These are phyloP conservation scores for Oxyria digyna DNA, from an alignment of 148 eudicot species.

Conservation along the genomic window DNA sequence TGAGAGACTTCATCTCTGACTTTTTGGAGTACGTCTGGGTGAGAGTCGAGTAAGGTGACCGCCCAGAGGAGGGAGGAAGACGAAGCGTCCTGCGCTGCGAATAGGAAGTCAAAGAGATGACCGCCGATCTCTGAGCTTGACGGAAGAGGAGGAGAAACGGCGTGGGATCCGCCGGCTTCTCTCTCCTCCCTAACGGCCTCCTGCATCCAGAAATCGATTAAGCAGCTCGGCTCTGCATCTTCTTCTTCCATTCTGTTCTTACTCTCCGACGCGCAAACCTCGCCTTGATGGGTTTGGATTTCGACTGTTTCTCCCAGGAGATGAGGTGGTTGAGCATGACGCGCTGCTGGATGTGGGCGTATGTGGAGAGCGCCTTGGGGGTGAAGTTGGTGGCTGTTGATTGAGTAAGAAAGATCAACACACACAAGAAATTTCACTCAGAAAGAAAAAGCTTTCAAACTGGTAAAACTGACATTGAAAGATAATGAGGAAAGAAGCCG, in stretches of 20 bases:
- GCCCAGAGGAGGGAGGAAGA: conserved; percentile 84
- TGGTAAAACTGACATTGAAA: too few species aligned
- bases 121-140: conserved; percentile 34
- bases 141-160: conserved; percentile 23
- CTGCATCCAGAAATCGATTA: conserved; percentile 83
- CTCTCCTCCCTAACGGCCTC: conserved; percentile 34
- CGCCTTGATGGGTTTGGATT: conserved; percentile 22
- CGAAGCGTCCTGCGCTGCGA: conserved; percentile 85
- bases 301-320: conserved; percentile 10
- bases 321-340: conserved; percentile 35
- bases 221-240: conserved; percentile 46
- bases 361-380: conserved; percentile 53
- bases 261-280: conserved; percentile 42
- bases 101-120: conserved; percentile 66
- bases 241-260: conserved; percentile 25
- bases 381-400: conserved; percentile 77
- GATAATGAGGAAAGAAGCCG: too few species aligned
- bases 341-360: conserved; percentile 39
- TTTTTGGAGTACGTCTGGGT: conserved; percentile 41
- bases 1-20: conserved; percentile 67
- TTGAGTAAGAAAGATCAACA: too few species aligned
- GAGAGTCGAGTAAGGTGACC: conserved; percentile 48
- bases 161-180: conserved; percentile 9
- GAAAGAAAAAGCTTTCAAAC: too few species aligned
- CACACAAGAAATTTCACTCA: too few species aligned